phyloP scores from a whole-genome alignment of 257 asterid species.

The Ilex asprella region DNA sequence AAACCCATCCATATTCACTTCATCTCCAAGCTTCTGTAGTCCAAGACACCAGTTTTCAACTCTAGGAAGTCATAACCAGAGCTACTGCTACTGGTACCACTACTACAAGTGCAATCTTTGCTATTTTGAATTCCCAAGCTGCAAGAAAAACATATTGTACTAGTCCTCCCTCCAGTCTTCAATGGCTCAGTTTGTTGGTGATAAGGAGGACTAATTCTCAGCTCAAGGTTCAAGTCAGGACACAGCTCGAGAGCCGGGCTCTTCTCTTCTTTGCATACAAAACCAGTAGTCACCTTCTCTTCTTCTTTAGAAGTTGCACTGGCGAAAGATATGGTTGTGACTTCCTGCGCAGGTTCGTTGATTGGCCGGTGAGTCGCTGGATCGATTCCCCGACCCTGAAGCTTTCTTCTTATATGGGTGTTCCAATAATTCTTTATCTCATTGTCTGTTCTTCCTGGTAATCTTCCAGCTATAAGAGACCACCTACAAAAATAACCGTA shows the following conservation, averaged over 20 bases:
- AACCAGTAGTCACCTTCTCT: background rate
- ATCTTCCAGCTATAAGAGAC: slow-evolving; percentile 89
- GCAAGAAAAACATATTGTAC: slow-evolving; percentile 50
- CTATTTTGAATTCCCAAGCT: slow-evolving; percentile 56
- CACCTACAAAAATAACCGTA: slow-evolving; percentile 32
- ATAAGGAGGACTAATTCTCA: slow-evolving; percentile 74
- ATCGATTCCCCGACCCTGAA: slow-evolving; percentile 71
- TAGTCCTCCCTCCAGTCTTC: slow-evolving; percentile 21
- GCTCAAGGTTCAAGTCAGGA: slow-evolving; percentile 87
- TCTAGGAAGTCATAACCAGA: slow-evolving; percentile 58
- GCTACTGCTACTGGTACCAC: slow-evolving; percentile 15
- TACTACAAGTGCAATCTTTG: slow-evolving; percentile 53
- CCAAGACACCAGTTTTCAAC: slow-evolving; percentile 52
- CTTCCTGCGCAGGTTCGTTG: slow-evolving; percentile 21
- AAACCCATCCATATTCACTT: slow-evolving; percentile 22
- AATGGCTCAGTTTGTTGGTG: slow-evolving; percentile 15
- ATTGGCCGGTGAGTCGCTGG: slow-evolving; percentile 68
- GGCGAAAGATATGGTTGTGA: slow-evolving; percentile 44
- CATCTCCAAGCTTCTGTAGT: slow-evolving; percentile 67
- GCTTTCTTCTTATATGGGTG: slow-evolving; percentile 79
- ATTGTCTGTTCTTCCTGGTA: slow-evolving; percentile 89
- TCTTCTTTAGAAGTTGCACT: slow-evolving; percentile 9
- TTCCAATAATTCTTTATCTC: slow-evolving; percentile 95
- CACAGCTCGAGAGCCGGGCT: slow-evolving; percentile 39
- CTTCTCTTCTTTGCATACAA: slow-evolving; percentile 13